A percentile compares a stretch with the other conserved stretches of the same genome.
These are phyloP conservation scores for Pyricularia grisea DNA, from an alignment of 2,329 filamentous ascomycete species.

Conservation along the genomic window DNA sequence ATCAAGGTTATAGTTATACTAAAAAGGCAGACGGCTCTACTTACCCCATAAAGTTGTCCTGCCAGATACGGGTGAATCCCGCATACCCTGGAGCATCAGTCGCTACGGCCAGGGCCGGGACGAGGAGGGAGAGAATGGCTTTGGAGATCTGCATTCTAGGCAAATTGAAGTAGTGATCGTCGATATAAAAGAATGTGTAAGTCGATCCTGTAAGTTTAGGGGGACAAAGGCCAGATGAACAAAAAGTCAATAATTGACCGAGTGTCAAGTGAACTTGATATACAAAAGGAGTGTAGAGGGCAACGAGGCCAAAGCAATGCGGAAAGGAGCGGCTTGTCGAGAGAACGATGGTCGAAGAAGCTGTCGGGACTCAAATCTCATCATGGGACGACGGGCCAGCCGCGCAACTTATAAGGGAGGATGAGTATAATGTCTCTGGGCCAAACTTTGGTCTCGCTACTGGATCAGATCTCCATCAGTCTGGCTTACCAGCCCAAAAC, in stretches of 20 bases:
- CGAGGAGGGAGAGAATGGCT: conserved; percentile 13
- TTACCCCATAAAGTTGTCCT: conserved; percentile 31
- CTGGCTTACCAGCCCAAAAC: not conserved
- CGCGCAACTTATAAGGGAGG: not conserved
- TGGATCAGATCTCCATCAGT: not conserved
- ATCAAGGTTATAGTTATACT: not conserved
- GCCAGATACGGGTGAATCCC: conserved; percentile 30
- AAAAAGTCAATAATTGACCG: not conserved
- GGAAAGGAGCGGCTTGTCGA: not conserved
- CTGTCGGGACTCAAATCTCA: not conserved
- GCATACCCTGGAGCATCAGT: conserved; percentile 26
- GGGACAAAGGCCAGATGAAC: not conserved
- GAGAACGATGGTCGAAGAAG: not conserved
- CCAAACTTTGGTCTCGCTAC: not conserved
- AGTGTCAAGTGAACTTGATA: not conserved
- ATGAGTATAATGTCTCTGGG: not conserved
- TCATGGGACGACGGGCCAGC: not conserved
- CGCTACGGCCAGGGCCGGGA: conserved; percentile 23
- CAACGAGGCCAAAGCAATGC: not conserved
- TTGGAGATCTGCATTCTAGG: conserved; percentile 12
- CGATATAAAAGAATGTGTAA: not conserved
- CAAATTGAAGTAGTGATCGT: not conserved
- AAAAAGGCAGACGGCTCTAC: not conserved
- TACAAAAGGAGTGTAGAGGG: not conserved
- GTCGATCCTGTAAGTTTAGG: not conserved